Percentiles rank a stretch among this genome's conserved stretches.
Conservation (phyloP, 78 protist genomes). For the Protostelium mycophagum region DNA sequence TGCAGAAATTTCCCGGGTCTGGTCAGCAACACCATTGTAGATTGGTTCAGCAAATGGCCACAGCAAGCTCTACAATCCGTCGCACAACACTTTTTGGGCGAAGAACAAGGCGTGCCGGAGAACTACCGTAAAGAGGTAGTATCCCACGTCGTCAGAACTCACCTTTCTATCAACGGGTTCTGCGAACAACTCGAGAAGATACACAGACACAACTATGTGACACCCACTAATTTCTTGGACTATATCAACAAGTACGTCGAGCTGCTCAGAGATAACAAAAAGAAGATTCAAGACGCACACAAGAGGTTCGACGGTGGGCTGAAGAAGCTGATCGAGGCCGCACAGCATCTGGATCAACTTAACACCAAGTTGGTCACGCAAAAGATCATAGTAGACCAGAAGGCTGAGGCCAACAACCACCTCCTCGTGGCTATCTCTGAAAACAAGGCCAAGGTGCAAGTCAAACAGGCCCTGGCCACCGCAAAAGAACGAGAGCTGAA, state of each 20-base stretch:
- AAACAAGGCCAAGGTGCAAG: conserved; percentile 65
- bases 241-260: conserved; percentile 40
- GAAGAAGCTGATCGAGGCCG: conserved; percentile 67
- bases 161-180: neutral
- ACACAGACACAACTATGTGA: conserved; percentile 65
- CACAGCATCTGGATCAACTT: conserved; percentile 54
- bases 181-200: neutral
- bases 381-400: conserved; percentile 29
- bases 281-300: conserved; percentile 7
- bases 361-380: conserved; percentile 43
- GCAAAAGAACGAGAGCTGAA: conserved; percentile 31
- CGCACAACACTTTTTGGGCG: conserved; percentile 35
- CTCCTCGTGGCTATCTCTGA: conserved; percentile 47
- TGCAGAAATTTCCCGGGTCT: conserved; percentile 73
- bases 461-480: conserved; percentile 45
- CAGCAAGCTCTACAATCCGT: conserved; percentile 82
- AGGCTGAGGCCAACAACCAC: conserved; percentile 60
- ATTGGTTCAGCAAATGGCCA: conserved; percentile 93
- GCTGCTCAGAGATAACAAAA: conserved; percentile 43
- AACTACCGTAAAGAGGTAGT: neutral
- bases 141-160: conserved; percentile 20
- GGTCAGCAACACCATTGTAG: conserved; percentile 72
- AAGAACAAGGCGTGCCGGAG: conserved; percentile 9
- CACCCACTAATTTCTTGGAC: conserved; percentile 65
- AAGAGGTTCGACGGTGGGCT: conserved; percentile 61